These are phyloP conservation scores for Pyrenophora tritici-repentis DNA, from an alignment of 2,329 filamentous ascomycete species.

Conservation along the genomic window DNA sequence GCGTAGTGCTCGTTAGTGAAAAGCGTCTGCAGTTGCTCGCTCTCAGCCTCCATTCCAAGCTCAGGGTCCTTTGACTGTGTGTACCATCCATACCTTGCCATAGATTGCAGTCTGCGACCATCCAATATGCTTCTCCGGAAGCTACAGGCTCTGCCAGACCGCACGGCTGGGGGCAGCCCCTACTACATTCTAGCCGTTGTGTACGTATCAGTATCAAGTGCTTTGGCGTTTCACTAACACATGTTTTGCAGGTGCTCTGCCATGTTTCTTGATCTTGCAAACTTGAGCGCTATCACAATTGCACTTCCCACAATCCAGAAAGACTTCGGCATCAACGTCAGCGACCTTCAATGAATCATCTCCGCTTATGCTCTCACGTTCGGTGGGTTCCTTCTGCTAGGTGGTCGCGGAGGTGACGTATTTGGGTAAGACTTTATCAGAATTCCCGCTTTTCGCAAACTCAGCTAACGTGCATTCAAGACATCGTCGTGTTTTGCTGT, in stretches of 20 bases:
- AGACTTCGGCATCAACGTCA: not conserved
- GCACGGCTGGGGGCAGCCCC: not conserved
- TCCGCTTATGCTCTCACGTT: conserved; percentile 8
- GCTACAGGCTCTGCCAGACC: not conserved
- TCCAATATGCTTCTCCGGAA: not conserved
- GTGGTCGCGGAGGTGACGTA: conserved; percentile 7
- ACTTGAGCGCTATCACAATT: not conserved
- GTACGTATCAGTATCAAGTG: not conserved
- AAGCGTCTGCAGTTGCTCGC: too few species aligned
- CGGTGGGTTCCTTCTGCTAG: conserved; percentile 9
- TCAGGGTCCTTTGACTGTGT: too few species aligned
- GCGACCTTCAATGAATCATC: conserved; percentile 7
- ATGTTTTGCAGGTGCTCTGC: not conserved
- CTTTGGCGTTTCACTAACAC: not conserved
- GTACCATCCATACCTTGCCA: too few species aligned
- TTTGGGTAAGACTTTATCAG: not conserved
- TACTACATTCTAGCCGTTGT: not conserved
- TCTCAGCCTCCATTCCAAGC: too few species aligned
- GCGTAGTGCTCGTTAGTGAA: too few species aligned
- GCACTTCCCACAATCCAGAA: not conserved
- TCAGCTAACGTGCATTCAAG: not conserved
- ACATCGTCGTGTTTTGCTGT: not conserved
- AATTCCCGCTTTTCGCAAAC: not conserved
- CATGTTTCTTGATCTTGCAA: not conserved
- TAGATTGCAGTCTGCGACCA: not conserved